These are phyloP conservation scores for Cercophora sp. DNA, from an alignment of 495 filamentous ascomycete species.

Conservation along the genomic window DNA sequence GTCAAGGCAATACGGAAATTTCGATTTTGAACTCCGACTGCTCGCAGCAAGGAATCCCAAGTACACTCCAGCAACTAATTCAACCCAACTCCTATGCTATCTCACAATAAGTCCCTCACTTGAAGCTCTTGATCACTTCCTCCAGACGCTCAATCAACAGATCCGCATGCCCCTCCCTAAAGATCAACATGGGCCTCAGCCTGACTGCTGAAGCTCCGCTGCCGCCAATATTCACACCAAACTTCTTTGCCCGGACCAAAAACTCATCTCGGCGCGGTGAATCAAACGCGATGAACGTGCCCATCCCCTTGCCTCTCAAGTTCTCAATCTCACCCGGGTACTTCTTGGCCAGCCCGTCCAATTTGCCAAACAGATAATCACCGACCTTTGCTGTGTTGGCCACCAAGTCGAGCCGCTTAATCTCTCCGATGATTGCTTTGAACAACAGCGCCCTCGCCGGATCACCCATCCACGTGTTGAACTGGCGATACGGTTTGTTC, in stretches of 20 bases:
- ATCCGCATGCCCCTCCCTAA: constrained; percentile 86
- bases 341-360: constrained; percentile 64
- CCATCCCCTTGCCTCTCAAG: constrained; percentile 87
- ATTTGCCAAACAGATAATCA: constrained; percentile 72
- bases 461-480: constrained; percentile 99
- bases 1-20: too few relatives aligned
- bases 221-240: constrained; percentile 93
- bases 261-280: constrained; percentile 80
- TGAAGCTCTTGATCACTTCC: constrained; percentile 61
- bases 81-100: constrained; percentile 1
- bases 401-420: constrained; percentile 76
- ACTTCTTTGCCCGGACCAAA: constrained; percentile 71
- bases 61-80: not conserved
- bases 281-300: constrained; percentile 97
- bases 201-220: constrained; percentile 76
- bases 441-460: constrained; percentile 86
- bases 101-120: not conserved
- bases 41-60: not conserved
- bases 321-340: constrained; percentile 86
- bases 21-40: too few relatives aligned
- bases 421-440: constrained; percentile 86
- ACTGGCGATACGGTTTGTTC: constrained; percentile 98
- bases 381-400: constrained; percentile 76
- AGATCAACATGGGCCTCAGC: constrained; percentile 91
- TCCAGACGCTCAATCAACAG: constrained; percentile 56